A percentile compares a stretch with the other conserved stretches of the same genome.
phyloP scores from a whole-genome alignment of 768 basidiomycete genomes.

The Lactarius hatsudake region DNA sequence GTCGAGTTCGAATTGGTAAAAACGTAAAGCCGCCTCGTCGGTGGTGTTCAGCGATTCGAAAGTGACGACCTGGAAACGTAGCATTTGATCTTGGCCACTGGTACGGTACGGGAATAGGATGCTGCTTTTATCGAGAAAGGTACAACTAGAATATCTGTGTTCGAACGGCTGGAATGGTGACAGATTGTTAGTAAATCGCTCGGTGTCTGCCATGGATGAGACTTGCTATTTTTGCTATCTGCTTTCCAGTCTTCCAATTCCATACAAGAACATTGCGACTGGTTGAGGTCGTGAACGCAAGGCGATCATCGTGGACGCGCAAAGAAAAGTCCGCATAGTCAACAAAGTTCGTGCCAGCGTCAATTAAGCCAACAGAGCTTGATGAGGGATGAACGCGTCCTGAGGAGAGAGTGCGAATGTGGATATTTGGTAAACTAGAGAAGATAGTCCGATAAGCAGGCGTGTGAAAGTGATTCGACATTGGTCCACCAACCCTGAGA shows the following conservation, averaged over 20 bases:
- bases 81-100: neutral
- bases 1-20: neutral
- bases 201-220: no score
- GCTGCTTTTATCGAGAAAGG: neutral
- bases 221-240: constrained; percentile 2
- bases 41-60: neutral
- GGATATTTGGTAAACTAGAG: constrained; percentile 1
- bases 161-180: neutral
- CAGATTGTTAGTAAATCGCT: neutral
- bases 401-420: constrained; percentile 11
- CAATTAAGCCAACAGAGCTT: neutral
- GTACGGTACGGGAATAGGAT: neutral
- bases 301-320: neutral
- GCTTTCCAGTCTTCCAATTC: constrained; percentile 14
- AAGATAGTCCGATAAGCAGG: neutral
- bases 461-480: neutral
- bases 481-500: neutral
- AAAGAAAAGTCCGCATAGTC: neutral
- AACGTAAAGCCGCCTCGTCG: neutral
- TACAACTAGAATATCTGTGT: neutral
- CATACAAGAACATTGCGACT: neutral
- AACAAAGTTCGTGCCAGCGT: neutral
- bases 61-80: neutral
- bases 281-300: neutral
- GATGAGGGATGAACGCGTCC: constrained; percentile 6